These are phyloP conservation scores for Colletotrichum lini DNA, from an alignment of 2,329 filamentous ascomycete genomes.

Conservation along the genomic window DNA sequence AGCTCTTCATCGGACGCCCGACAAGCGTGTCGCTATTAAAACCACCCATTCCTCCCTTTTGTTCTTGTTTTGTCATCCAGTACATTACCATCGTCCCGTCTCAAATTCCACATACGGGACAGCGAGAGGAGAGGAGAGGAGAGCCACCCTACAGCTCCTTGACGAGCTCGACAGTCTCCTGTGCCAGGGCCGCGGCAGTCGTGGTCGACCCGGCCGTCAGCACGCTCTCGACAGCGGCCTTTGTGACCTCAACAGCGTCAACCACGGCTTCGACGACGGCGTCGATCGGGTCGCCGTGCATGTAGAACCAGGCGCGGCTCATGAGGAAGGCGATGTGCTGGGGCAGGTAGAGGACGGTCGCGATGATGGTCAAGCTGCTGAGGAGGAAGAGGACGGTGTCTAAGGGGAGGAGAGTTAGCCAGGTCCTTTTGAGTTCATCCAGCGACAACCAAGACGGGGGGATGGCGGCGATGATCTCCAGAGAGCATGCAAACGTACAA, in stretches of 20 bases:
- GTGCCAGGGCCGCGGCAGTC: constrained; percentile 38
- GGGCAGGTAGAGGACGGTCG: constrained; percentile 91
- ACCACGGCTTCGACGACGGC: constrained; percentile 76
- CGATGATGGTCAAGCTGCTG: constrained; percentile 87
- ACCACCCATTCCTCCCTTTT: neutral
- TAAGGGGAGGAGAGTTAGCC: constrained; percentile 54
- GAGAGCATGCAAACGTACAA: constrained; percentile 72
- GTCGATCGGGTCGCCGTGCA: constrained; percentile 81
- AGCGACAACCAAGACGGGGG: neutral
- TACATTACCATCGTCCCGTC: constrained; percentile 25
- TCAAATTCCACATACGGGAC: neutral
- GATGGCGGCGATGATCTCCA: neutral
- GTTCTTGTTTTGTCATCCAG: constrained; percentile 9
- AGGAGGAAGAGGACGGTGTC: constrained; percentile 94
- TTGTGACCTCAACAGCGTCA: constrained; percentile 63
- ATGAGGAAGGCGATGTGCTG: constrained; percentile 88
- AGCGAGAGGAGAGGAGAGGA: neutral
- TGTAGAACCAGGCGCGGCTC: constrained; percentile 94
- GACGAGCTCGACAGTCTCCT: constrained; percentile 48
- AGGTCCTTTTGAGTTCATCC: neutral
- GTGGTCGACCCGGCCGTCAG: constrained; percentile 44
- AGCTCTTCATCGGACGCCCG: constrained; percentile 40
- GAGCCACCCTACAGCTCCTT: constrained; percentile 53
- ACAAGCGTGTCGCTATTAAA: constrained; percentile 27
- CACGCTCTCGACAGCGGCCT: constrained; percentile 55